Evolutionary conservation across 2,329 filamentous ascomycete genomes (phyloP).

Genomic region (Lecanicillium sp.): DNA sequence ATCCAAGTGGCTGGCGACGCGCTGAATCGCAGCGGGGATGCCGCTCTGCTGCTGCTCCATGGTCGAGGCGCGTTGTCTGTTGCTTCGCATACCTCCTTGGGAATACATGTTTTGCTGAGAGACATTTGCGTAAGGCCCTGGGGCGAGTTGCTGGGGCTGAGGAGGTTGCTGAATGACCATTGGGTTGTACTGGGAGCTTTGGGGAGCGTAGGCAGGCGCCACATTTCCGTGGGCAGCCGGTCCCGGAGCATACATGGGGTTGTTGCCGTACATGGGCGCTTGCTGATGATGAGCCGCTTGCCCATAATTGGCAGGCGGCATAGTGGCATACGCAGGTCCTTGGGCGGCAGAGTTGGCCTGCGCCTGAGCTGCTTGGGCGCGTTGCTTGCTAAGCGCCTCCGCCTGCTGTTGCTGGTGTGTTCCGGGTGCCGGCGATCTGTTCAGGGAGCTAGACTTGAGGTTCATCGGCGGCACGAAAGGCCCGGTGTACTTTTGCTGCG

Average conservation of each 20-base stretch:
- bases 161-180: constrained; percentile 62
- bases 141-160: constrained; percentile 55
- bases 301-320: constrained; percentile 42
- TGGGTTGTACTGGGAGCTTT: constrained; percentile 63
- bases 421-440: constrained; percentile 82
- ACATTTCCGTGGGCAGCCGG: constrained; percentile 36
- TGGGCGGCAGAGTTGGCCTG: constrained; percentile 65
- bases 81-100: constrained; percentile 63
- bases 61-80: constrained; percentile 84
- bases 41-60: constrained; percentile 94
- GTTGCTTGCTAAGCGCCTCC: constrained; percentile 87
- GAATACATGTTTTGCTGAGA: constrained; percentile 52
- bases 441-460: constrained; percentile 77
- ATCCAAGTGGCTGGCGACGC: constrained; percentile 92
- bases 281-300: constrained; percentile 42
- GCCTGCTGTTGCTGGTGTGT: constrained; percentile 95
- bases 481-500: constrained; percentile 92
- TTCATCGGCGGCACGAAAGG: constrained; percentile 98
- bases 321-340: constrained; percentile 51
- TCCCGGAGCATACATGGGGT: constrained; percentile 68
- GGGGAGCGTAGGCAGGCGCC: constrained; percentile 72
- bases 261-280: constrained; percentile 72
- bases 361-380: constrained; percentile 65
- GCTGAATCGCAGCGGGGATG: constrained; percentile 86
- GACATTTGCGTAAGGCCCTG: constrained; percentile 55